These are phyloP conservation scores for Breynia disticha DNA, from an alignment of 441 rosid species.

Conservation along the genomic window DNA sequence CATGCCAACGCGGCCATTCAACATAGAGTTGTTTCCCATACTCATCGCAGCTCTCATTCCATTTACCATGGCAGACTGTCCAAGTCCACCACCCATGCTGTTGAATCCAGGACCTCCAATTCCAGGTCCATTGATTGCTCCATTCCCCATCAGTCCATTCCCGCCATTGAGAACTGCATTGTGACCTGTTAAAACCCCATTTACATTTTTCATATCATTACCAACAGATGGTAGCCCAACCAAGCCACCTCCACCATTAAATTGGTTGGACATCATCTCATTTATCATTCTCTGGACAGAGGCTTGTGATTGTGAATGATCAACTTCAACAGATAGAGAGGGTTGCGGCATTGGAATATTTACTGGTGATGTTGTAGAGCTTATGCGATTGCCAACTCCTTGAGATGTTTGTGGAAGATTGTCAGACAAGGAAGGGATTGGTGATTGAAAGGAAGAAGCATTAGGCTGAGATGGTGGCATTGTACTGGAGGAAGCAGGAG, in stretches of 20 bases:
- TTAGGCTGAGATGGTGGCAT: slow-evolving; percentile 51
- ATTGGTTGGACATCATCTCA: slow-evolving; percentile 68
- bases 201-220: slow-evolving; percentile 50
- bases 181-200: slow-evolving; percentile 38
- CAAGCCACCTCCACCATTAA: slow-evolving; percentile 50
- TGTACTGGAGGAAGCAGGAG: slow-evolving; percentile 73
- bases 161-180: slow-evolving; percentile 35
- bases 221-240: slow-evolving; percentile 47
- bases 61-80: slow-evolving; percentile 51
- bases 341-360: slow-evolving; percentile 48
- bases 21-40: slow-evolving; percentile 42
- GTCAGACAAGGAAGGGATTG: slow-evolving; percentile 63
- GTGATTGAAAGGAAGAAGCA: slow-evolving; percentile 73
- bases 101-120: slow-evolving; percentile 47
- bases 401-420: slow-evolving; percentile 54
- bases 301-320: slow-evolving; percentile 57
- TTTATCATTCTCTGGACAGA: slow-evolving; percentile 80
- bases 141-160: slow-evolving; percentile 46
- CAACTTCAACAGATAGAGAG: slow-evolving; percentile 49
- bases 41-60: slow-evolving; percentile 59
- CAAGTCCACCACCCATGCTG: slow-evolving; percentile 47
- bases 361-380: slow-evolving; percentile 52
- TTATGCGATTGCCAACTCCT: slow-evolving; percentile 45
- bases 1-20: slow-evolving; percentile 68
- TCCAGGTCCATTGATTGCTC: slow-evolving; percentile 37